phyloP scores from a whole-genome alignment of 192 early-diverging fungal genomes.

The Coemansia erecta region DNA sequence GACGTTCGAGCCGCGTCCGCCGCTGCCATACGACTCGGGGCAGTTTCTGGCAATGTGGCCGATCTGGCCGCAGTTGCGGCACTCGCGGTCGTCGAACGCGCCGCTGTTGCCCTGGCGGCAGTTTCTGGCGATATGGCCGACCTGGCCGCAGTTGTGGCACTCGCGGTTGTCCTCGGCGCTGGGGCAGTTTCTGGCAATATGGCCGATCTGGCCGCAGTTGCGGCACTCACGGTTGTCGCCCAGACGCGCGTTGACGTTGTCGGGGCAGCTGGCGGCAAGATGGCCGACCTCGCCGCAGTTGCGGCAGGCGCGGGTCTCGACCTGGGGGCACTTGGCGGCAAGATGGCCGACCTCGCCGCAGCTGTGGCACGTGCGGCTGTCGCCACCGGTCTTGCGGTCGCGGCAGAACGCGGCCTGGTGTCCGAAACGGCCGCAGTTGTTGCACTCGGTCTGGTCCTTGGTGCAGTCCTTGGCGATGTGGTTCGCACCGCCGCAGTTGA shows the following conservation, averaged over 20 bases:
- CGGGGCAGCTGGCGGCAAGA: constrained; percentile 38
- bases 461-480: constrained; percentile 49
- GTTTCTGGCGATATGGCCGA: constrained; percentile 47
- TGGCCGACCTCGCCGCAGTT: constrained; percentile 52
- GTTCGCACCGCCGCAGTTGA: constrained; percentile 25
- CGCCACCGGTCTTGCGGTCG: background rate
- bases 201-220: constrained; percentile 39
- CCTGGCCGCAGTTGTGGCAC: constrained; percentile 45
- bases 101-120: constrained; percentile 22
- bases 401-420: constrained; percentile 50
- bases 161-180: constrained; percentile 16
- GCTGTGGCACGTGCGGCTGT: constrained; percentile 22
- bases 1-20: constrained; percentile 9
- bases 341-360: constrained; percentile 42
- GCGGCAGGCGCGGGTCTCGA: constrained; percentile 28
- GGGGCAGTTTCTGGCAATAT: constrained; percentile 34
- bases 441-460: constrained; percentile 46
- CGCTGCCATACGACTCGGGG: background rate
- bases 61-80: constrained; percentile 32
- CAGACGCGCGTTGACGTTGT: constrained; percentile 9
- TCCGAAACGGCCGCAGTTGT: constrained; percentile 46
- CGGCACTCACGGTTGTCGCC: constrained; percentile 23
- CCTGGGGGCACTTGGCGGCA: constrained; percentile 20
- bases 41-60: constrained; percentile 42
- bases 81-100: constrained; percentile 9